Base-by-base conservation (phyloP, 73 alveolate species). In the Paramecium primaurelia region DNA sequence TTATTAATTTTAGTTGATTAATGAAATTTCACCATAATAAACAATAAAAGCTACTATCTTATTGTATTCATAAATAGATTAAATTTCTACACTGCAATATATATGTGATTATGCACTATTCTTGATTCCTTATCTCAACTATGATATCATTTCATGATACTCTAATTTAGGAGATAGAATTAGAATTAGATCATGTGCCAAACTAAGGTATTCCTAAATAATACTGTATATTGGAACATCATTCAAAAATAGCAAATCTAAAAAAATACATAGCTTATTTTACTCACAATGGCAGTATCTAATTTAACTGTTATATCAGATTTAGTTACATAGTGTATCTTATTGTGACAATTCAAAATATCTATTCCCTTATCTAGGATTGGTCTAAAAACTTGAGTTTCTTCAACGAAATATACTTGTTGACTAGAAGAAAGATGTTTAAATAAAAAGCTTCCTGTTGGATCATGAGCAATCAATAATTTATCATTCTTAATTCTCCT, bases 211-310 rank as follows among this genome's bases (percentile, higher is more conserved):
- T 34, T 54, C 69, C 34, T 54, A 18, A 18, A 54, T 54, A 18
- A 54, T 54, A 54, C 69, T 54, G 69, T 18, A 18, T 54, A 54
- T 54, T 18, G 69, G 69, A 54, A 54, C 32, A 36, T 80, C 47
- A 47, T 20, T 77, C 9, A 80, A 80, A 51, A 32, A 32, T 80
- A 80, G 75, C 30, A 32, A 80, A 45, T 80, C 71, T 32, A 40
- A 64, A 64, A 12, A 11, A 22, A 49, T 75, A 32, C 26, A 80
- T 42, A 44, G 37, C 40, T 30, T 38, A 45, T 10, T 32, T 45
- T 80, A 80, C 91, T 80, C 32, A 80, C 45, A 45, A 80, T 22
- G n/a, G 91, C 91, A 18, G 91, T 80, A 47, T 80, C 91, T 25
- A 45, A 26, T 47, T 49, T 80, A 18, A 40, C 91, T 12, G 22